Evolutionary conservation across 2,329 filamentous ascomycete species (phyloP).

Genomic region (Plectosphaerella cucumerina): DNA sequence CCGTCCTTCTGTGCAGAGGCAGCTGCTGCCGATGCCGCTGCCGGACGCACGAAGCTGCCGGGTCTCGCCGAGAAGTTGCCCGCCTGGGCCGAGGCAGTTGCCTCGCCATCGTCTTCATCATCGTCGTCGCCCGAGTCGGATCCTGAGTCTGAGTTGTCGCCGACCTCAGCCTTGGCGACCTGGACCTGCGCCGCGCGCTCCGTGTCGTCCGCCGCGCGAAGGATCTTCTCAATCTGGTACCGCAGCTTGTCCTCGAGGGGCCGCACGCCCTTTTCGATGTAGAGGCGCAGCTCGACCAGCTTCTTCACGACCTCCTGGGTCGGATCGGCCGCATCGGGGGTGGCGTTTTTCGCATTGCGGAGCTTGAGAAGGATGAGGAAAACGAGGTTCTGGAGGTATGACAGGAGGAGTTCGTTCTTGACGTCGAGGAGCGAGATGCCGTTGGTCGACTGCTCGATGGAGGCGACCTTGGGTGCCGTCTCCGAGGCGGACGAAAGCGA

Average conservation of each 20-base stretch:
- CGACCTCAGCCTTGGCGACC: constrained; percentile 27
- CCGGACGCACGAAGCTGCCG: constrained; percentile 29
- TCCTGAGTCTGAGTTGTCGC: constrained; percentile 16
- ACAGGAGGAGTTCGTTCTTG: constrained; percentile 95
- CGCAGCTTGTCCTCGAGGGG: constrained; percentile 87
- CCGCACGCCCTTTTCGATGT: constrained; percentile 86
- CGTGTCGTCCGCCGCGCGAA: constrained; percentile 78
- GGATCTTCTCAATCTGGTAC: constrained; percentile 93
- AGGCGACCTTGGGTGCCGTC: constrained; percentile 57
- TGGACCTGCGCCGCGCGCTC: constrained; percentile 41
- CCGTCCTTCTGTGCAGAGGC: constrained; percentile 44
- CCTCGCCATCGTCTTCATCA: constrained; percentile 26
- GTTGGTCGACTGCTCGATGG: constrained; percentile 69
- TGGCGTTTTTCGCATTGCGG: constrained; percentile 41
- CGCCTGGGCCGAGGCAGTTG: constrained; percentile 14
- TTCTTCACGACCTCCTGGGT: constrained; percentile 74
- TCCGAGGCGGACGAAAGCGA: constrained; percentile 62
- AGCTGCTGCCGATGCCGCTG: constrained; percentile 20
- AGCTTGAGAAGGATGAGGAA: constrained; percentile 82
- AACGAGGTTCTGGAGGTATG: constrained; percentile 91
- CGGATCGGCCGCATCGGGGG: constrained; percentile 25
- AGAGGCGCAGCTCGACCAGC: constrained; percentile 86
- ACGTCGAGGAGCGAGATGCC: constrained; percentile 92
- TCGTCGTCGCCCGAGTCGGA: constrained; percentile 27
- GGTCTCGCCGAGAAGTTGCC: constrained; percentile 19